Evolutionary conservation across 2,329 filamentous ascomycete genomes (phyloP).

Genomic region (Zymoseptoria ardabiliae): DNA sequence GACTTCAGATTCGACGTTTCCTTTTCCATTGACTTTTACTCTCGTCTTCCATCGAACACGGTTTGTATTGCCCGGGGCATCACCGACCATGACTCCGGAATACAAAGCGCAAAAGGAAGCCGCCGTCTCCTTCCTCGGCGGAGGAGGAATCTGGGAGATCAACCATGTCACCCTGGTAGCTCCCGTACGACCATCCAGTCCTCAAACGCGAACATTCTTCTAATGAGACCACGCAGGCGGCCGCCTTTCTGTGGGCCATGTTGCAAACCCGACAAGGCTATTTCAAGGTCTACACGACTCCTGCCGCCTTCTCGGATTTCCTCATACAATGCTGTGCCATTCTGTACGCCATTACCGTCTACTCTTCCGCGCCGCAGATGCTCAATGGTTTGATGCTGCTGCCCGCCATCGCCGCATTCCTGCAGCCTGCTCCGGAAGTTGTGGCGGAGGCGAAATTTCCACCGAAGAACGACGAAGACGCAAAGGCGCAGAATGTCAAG

Average conservation of each 20-base stretch:
- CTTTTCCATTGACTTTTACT: not conserved
- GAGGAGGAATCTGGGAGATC: constrained; percentile 77
- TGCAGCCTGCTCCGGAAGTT: constrained; percentile 40
- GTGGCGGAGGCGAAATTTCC: constrained; percentile 17
- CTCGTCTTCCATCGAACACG: not conserved
- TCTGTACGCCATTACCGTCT: constrained; percentile 78
- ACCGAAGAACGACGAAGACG: constrained; percentile 16
- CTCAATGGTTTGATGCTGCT: constrained; percentile 67
- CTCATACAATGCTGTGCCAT: constrained; percentile 77
- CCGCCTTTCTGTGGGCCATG: constrained; percentile 79
- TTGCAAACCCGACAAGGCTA: constrained; percentile 77
- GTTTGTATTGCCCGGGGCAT: not conserved
- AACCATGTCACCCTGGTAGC: constrained; percentile 78
- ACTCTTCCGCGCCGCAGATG: constrained; percentile 65
- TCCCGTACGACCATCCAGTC: constrained; percentile 53
- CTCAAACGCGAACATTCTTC: constrained; percentile 19
- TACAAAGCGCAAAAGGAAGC: constrained; percentile 93
- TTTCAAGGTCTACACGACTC: constrained; percentile 65
- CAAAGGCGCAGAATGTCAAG: constrained; percentile 14
- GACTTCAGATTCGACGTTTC: not conserved
- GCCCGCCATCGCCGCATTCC: constrained; percentile 49
- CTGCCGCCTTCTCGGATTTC: constrained; percentile 71
- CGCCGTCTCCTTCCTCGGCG: constrained; percentile 85
- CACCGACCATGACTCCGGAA: constrained; percentile 35
- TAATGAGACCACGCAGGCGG: constrained; percentile 49